These are phyloP conservation scores for Ophiognomonia clavigignenti-juglandacearum DNA, from an alignment of 2,329 filamentous ascomycete genomes.

Conservation along the genomic window DNA sequence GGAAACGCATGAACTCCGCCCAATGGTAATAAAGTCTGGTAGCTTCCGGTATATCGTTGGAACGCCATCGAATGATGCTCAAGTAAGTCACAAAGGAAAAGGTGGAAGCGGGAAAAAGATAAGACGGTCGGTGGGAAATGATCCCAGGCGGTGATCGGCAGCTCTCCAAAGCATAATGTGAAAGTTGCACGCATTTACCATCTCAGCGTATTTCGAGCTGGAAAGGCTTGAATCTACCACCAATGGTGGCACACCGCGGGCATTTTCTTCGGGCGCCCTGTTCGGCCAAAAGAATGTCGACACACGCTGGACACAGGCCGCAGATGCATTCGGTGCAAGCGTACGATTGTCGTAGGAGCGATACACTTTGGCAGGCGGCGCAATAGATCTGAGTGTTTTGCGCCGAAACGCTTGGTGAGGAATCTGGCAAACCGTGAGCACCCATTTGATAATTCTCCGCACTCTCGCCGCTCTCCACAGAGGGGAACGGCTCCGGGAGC, in stretches of 20 bases:
- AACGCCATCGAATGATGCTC: constrained; percentile 14
- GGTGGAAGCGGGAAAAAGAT: constrained; percentile 11
- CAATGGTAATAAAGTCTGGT: constrained; percentile 4
- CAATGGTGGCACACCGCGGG: constrained; percentile 73
- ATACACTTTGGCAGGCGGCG: constrained; percentile 76
- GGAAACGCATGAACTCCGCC: constrained; percentile 10
- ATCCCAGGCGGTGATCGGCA: background rate
- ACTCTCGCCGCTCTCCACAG: constrained; percentile 74
- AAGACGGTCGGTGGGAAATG: background rate
- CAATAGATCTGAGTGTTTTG: constrained; percentile 88
- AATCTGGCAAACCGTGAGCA: constrained; percentile 58
- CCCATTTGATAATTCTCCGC: constrained; percentile 70
- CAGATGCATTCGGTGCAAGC: constrained; percentile 97
- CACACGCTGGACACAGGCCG: constrained; percentile 83
- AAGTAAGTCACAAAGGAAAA: constrained; percentile 12
- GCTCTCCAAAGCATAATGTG: background rate
- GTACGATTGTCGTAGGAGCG: constrained; percentile 75
- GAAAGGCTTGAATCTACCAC: constrained; percentile 78
- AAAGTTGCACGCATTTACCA: background rate
- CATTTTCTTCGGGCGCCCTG: constrained; percentile 73
- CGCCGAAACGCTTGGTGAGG: constrained; percentile 69
- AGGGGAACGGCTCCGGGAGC: constrained; percentile 76
- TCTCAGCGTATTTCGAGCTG: constrained; percentile 72
- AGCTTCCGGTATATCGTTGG: constrained; percentile 2
- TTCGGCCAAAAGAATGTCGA: constrained; percentile 73